These are phyloP conservation scores for Diaporthe citri DNA, from an alignment of 2,329 filamentous ascomycete species.

Conservation along the genomic window DNA sequence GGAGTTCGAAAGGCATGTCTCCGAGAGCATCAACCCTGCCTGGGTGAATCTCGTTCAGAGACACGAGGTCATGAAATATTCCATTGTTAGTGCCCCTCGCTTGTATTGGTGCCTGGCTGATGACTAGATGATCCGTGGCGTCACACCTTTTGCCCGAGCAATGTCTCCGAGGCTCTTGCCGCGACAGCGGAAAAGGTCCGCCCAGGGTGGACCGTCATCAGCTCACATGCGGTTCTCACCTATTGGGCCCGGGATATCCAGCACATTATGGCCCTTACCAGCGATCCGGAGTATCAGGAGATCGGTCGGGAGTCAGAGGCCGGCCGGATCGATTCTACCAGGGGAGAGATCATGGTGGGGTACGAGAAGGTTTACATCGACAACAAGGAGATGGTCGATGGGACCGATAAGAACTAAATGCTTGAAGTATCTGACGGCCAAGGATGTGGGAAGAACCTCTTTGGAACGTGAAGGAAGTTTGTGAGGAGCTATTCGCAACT, in stretches of 20 bases:
- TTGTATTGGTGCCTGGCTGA: not conserved
- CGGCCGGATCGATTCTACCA: conserved; percentile 5
- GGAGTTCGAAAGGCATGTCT: not conserved
- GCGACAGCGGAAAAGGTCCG: not conserved
- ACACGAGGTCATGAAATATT: not conserved
- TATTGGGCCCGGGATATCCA: conserved; percentile 9
- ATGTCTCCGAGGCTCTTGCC: conserved; percentile 2
- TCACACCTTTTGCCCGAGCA: not conserved
- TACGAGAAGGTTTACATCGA: conserved; percentile 1
- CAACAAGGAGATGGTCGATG: not conserved
- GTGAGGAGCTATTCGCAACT: too few relatives aligned
- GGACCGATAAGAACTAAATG: not conserved
- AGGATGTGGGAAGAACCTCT: too few relatives aligned
- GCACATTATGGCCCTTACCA: conserved; percentile 12
- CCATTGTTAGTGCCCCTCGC: not conserved
- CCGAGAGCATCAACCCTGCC: not conserved
- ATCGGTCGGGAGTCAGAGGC: not conserved
- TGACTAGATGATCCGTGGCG: not conserved
- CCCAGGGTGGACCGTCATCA: not conserved
- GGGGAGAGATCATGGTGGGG: conserved; percentile 5
- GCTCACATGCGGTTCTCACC: conserved; percentile 5
- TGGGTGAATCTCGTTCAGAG: conserved; percentile 1
- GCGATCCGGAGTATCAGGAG: not conserved
- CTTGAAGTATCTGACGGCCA: not conserved
- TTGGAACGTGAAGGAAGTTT: too few relatives aligned